Base-by-base conservation (phyloP, 768 basidiomycete species). In the Daedaleopsis nitida region DNA sequence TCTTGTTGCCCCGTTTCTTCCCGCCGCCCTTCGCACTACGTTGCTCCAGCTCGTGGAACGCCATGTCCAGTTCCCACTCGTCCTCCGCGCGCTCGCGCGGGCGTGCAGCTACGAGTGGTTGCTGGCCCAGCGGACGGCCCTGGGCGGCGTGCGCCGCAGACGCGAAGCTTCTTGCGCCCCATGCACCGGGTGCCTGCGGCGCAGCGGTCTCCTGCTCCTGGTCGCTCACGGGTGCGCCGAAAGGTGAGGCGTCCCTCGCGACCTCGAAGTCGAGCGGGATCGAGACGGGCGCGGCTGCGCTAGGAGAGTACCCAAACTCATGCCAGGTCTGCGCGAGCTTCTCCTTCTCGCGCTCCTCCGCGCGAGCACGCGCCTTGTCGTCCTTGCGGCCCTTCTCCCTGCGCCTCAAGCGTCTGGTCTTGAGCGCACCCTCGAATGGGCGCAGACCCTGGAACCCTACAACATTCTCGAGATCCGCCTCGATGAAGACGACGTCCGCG, bases 401-500 rank as follows among this genome's bases (percentile, higher is more conserved):
- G 65, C 94, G 81, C 64, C 89, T 83, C 11, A 83, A 72, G 1
- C 86, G 81, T 34, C 96, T 86, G 75, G 85, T 83, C 75, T 85
- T 89, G 58, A 99, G 78, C 34, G 92, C 84, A 2, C 83, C 84
- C 69, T 95, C 93, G 67, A 97, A 99, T 59, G 83, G 88, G 78
- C 84, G 88, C 57, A 98, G 72, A 0, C 89, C 87, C 12, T 88
- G 88, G 14, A 71, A 69, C 34, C 93, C 90, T 19, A 98, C 91
- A 38, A 96, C 90, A 8, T 78, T 80, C 59, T 83, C 80, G 17
- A 98, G 77, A 70, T 96, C 89, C 9, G 93, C 86, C 74, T 99
- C 96, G 56, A 98, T 79, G 74, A 98, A 98, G 23, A 94, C 89
- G 48, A 98, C 93, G 69, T 98, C 96, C 39, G 93, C 88, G 47